Evolutionary conservation across 2,329 filamentous ascomycete species (phyloP), one percentile per base, ranked within the genome.

Genomic region (Colletotrichum orchidophilum): DNA sequence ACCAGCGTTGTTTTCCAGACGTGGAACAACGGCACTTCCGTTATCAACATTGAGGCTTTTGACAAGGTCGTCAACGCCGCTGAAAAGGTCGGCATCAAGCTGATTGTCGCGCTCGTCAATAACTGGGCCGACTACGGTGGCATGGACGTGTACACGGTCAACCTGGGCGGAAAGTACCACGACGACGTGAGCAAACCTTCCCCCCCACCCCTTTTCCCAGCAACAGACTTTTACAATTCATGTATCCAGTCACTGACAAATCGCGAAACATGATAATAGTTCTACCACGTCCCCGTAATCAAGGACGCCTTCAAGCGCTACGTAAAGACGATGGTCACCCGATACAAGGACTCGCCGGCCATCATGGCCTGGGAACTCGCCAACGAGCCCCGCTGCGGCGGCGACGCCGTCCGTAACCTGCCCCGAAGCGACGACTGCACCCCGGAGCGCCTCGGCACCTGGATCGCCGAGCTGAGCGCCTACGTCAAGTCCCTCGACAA

Each of bases 331-430:
- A 84, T 93, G 7, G 86, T 93, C 2, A 86, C 80, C 24, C 83
- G 91, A 12, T 93, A 92, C 80, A 86, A 82, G 55, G 81, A 84
- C 72, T 91, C 88, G 0, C 80, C 87, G 0, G 86, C 91, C 0
- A 85, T 93, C 57, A 88, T 93, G 73, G 89, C 90, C 0, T 93
- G 91, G 91, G 91, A 93, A 75, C 81, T 93, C 1, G 88, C 84
- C 67, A 93, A 93, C 74, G 91, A 93, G 71, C 83, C 84, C 24
- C 84, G 85, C 69, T 87, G 85, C 76, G 84, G 83, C 26, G 85
- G 81, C 27, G 84, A 87, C 62, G 79, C 76, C 7, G 75, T 74
- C 8, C 84, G 85, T 68, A 87, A 87, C 75, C 82, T 87, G 0
- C 84, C 84, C 1, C 78, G 79, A 1, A 83, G 82, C 39, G 73